phyloP scores from a whole-genome alignment of 176 grass and related monocot species.

The Paspalum vaginatum region DNA sequence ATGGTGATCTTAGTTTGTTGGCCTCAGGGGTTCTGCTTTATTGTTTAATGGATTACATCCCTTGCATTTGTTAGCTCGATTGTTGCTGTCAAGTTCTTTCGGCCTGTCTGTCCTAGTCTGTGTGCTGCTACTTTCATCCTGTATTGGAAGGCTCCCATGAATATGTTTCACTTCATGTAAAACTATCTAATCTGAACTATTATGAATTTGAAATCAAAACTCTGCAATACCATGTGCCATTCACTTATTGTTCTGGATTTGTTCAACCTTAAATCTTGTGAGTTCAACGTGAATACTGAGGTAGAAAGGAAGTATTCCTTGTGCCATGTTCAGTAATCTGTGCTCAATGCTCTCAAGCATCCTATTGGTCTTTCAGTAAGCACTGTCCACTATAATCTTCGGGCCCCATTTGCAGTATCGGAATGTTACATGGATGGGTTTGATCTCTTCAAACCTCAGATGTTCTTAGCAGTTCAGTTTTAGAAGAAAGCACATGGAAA shows the following conservation, averaged over 20 bases:
- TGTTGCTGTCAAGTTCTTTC: too few species aligned
- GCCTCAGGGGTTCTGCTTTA: too few species aligned
- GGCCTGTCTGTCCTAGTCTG: not conserved
- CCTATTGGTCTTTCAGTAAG: not conserved
- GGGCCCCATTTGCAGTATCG: not conserved
- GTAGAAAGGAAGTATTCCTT: not conserved
- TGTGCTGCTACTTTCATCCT: not conserved
- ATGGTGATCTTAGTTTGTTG: too few species aligned
- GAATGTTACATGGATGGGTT: not conserved
- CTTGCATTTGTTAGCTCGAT: too few species aligned
- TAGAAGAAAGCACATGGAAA: too few species aligned
- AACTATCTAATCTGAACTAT: not conserved
- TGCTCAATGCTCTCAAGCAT: not conserved
- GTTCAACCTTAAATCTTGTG: not conserved
- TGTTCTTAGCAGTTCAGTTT: too few species aligned
- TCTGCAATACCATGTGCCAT: too few species aligned
- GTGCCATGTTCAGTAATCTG: not conserved
- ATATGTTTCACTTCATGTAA: not conserved
- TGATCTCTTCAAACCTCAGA: too few species aligned
- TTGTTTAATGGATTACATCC: too few species aligned
- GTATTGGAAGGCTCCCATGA: not conserved
- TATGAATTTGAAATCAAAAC: too few species aligned
- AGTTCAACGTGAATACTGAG: not conserved
- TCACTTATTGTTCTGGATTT: not conserved
- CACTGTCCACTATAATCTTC: not conserved